phyloP scores from a whole-genome alignment of 2,329 filamentous ascomycete genomes.

The Ascochyta lentis region DNA sequence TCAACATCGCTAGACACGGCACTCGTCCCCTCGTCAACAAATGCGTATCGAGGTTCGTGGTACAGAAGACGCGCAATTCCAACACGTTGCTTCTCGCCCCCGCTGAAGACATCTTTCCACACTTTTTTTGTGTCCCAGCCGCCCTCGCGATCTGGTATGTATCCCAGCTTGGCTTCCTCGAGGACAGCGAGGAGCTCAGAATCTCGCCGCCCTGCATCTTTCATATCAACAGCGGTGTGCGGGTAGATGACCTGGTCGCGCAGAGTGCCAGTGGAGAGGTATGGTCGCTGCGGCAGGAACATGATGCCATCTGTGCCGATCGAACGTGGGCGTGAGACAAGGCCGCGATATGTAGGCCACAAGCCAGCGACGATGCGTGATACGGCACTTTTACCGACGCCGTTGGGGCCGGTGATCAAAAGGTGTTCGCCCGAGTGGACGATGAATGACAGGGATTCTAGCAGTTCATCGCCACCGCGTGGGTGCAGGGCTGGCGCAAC shows the following conservation, averaged over 20 bases:
- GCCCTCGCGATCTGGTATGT: constrained; percentile 88
- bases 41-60: constrained; percentile 92
- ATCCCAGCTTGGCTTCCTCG: constrained; percentile 84
- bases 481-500: constrained; percentile 90
- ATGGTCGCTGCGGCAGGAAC: constrained; percentile 95
- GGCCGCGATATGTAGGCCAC: constrained; percentile 94
- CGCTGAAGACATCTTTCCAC: constrained; percentile 98
- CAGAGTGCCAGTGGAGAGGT: constrained; percentile 88
- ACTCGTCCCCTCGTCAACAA: constrained; percentile 94
- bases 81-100: constrained; percentile 96
- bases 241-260: constrained; percentile 98
- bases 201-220: constrained; percentile 77
- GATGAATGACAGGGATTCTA: constrained; percentile 87
- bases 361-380: constrained; percentile 86
- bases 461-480: constrained; percentile 86
- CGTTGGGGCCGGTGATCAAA: constrained; percentile 92
- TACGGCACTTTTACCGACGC: constrained; percentile 90
- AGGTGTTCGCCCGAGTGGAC: constrained; percentile 91
- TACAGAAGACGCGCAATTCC: constrained; percentile 89
- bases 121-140: constrained; percentile 97
- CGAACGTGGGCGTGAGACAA: constrained; percentile 84
- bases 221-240: constrained; percentile 94
- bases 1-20: constrained; percentile 95
- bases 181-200: constrained; percentile 78
- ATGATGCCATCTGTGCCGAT: constrained; percentile 91